phyloP scores from a whole-genome alignment of 768 basidiomycete species.

The Mycena vitilis region DNA sequence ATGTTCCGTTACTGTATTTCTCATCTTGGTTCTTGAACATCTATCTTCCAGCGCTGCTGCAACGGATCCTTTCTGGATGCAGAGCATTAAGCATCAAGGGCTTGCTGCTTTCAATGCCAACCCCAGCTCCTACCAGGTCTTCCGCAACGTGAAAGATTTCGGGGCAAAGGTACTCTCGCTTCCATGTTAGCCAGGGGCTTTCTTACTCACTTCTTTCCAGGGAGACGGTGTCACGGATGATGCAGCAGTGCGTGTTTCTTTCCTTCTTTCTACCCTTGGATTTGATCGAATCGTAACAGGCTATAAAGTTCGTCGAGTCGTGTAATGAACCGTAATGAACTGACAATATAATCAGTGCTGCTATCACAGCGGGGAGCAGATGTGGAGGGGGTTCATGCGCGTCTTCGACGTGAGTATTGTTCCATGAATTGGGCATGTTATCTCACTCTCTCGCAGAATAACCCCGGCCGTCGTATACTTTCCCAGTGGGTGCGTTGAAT shows the following conservation, averaged over 20 bases:
- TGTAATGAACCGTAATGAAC: neutral
- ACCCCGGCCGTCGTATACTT: slow-evolving; percentile 83
- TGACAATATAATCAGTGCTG: slow-evolving; percentile 55
- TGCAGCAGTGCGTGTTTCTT: slow-evolving; percentile 46
- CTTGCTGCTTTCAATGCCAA: slow-evolving; percentile 73
- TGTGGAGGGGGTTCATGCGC: slow-evolving; percentile 71
- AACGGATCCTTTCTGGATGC: slow-evolving; percentile 75
- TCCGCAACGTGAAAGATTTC: slow-evolving; percentile 79
- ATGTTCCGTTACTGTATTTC: slow-evolving; percentile 3
- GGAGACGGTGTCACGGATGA: slow-evolving; percentile 32
- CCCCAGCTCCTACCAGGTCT: slow-evolving; percentile 69
- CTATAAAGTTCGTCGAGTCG: slow-evolving; percentile 67
- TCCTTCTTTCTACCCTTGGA: neutral
- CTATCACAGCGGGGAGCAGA: slow-evolving; percentile 71
- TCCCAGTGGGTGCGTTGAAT: slow-evolving; percentile 48
- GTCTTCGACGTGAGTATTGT: slow-evolving; percentile 65
- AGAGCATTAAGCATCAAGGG: slow-evolving; percentile 79
- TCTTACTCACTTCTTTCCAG: slow-evolving; percentile 1
- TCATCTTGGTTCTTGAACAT: neutral
- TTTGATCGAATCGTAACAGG: slow-evolving; percentile 43
- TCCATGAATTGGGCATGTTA: neutral
- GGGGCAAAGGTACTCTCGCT: slow-evolving; percentile 47
- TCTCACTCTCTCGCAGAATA: slow-evolving; percentile 50
- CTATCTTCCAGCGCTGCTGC: slow-evolving; percentile 53
- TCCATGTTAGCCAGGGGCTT: neutral